A percentile compares a stretch with the other conserved stretches of the same genome.
Evolutionary conservation across 176 grass and related monocot genomes (phyloP).

Genomic region (Oryza meyeriana): DNA sequence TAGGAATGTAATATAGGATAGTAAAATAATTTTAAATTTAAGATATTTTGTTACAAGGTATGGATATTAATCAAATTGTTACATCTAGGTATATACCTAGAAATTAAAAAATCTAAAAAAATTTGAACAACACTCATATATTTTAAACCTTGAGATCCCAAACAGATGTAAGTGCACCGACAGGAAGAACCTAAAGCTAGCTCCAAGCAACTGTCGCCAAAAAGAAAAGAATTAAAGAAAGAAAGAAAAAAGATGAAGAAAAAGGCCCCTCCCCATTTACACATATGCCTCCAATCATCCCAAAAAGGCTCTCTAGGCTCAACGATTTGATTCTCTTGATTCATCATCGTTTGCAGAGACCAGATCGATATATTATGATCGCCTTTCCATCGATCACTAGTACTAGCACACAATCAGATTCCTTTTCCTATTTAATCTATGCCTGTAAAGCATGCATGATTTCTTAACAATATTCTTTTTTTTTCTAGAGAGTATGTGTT

Average conservation of each 20-base stretch:
- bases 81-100: too few relatives aligned
- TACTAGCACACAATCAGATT: background rate
- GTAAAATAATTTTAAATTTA: too few relatives aligned
- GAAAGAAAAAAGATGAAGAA: too few relatives aligned
- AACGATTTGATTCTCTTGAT: constrained; percentile 46
- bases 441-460: background rate
- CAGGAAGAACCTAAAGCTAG: constrained; percentile 29
- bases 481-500: too few relatives aligned
- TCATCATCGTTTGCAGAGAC: constrained; percentile 35
- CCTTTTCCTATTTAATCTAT: background rate
- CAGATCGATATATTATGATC: background rate
- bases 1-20: too few relatives aligned
- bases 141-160: too few relatives aligned
- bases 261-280: constrained; percentile 21
- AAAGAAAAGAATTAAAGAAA: background rate
- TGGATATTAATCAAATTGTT: too few relatives aligned
- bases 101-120: too few relatives aligned
- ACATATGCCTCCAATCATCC: constrained; percentile 31
- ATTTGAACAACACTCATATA: too few relatives aligned
- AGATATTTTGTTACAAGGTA: too few relatives aligned
- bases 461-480: background rate
- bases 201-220: background rate
- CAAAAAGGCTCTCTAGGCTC: constrained; percentile 7
- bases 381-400: background rate
- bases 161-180: constrained; percentile 32